Evolutionary conservation across 345 rosid genomes (phyloP).

Genomic region (Bruguiera sexangula): DNA sequence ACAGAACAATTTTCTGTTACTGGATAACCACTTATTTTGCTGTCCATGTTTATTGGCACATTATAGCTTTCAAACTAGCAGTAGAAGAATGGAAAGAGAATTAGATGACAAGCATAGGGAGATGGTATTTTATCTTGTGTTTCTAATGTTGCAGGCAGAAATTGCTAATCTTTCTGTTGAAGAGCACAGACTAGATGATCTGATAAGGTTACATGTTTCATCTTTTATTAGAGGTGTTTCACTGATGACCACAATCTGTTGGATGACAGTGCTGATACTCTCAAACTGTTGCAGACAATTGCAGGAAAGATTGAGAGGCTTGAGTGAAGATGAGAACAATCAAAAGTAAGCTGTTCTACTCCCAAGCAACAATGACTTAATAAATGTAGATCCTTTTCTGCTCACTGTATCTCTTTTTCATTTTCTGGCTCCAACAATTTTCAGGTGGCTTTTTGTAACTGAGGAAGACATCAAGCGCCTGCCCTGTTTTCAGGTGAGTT

Average conservation of each 20-base stretch:
- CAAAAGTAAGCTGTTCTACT: constrained; percentile 50
- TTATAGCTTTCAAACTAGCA: neutral
- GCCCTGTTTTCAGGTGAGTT: constrained; percentile 70
- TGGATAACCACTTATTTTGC: too few relatives aligned
- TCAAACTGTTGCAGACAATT: constrained; percentile 55
- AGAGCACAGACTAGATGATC: constrained; percentile 70
- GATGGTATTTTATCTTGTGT: constrained; percentile 16
- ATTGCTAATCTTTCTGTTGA: constrained; percentile 63
- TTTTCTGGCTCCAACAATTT: constrained; percentile 17
- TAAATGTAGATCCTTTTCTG: neutral
- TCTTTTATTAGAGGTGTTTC: constrained; percentile 22
- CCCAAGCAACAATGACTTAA: neutral
- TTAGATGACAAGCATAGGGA: neutral
- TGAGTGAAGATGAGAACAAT: constrained; percentile 79
- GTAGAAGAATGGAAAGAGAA: neutral
- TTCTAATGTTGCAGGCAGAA: constrained; percentile 57
- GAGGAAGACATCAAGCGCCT: constrained; percentile 85
- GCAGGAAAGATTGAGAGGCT: constrained; percentile 66
- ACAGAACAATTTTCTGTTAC: too few relatives aligned
- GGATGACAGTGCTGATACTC: constrained; percentile 34
- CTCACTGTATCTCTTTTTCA: constrained; percentile 9
- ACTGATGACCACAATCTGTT: constrained; percentile 18
- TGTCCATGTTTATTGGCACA: too few relatives aligned
- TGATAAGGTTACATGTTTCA: constrained; percentile 57
- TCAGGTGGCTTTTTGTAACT: constrained; percentile 87